A percentile compares a stretch with the other conserved stretches of the same genome.
phyloP scores from a whole-genome alignment of 2,329 filamentous ascomycete genomes.

The Aureobasidium sp. region DNA sequence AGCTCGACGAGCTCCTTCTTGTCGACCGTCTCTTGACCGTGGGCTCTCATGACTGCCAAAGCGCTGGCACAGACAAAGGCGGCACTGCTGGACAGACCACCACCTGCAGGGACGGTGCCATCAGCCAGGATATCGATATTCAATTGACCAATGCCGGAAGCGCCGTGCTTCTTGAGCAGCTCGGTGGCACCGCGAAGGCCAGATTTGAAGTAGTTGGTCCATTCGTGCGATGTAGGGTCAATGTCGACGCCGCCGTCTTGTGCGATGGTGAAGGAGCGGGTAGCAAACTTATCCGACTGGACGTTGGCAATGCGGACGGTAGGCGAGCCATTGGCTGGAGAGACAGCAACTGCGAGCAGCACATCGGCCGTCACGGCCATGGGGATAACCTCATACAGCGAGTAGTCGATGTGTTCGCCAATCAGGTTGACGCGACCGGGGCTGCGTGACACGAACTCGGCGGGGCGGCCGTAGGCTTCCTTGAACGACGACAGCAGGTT shows the following conservation, averaged over 20 bases:
- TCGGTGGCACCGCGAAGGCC: slow-evolving; percentile 76
- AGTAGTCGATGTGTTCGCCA: slow-evolving; percentile 98
- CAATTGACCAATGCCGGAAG: slow-evolving; percentile 54
- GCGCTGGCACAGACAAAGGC: slow-evolving; percentile 89
- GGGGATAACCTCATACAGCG: slow-evolving; percentile 87
- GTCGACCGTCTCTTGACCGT: slow-evolving; percentile 69
- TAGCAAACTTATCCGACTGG: slow-evolving; percentile 65
- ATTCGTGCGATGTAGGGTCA: slow-evolving; percentile 78
- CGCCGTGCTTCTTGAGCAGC: slow-evolving; percentile 62
- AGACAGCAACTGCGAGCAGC: slow-evolving; percentile 68
- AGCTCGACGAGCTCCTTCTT: slow-evolving; percentile 90
- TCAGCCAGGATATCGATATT: slow-evolving; percentile 87
- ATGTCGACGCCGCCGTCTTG: slow-evolving; percentile 54
- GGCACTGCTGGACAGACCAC: slow-evolving; percentile 87
- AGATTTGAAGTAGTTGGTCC: slow-evolving; percentile 98
- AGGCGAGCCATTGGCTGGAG: slow-evolving; percentile 50
- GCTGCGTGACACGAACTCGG: slow-evolving; percentile 80
- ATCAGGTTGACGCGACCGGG: slow-evolving; percentile 97
- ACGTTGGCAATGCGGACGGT: slow-evolving; percentile 74
- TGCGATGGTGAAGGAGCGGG: slow-evolving; percentile 67
- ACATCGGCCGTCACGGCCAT: slow-evolving; percentile 93
- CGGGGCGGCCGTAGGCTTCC: slow-evolving; percentile 58
- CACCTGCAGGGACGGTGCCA: slow-evolving; percentile 84
- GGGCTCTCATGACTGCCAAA: slow-evolving; percentile 78
- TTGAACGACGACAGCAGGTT: slow-evolving; percentile 65